Evolutionary conservation across 208 protist genomes (phyloP), one percentile per base, ranked within the genome.

Genomic region (Porcisia deanei): DNA sequence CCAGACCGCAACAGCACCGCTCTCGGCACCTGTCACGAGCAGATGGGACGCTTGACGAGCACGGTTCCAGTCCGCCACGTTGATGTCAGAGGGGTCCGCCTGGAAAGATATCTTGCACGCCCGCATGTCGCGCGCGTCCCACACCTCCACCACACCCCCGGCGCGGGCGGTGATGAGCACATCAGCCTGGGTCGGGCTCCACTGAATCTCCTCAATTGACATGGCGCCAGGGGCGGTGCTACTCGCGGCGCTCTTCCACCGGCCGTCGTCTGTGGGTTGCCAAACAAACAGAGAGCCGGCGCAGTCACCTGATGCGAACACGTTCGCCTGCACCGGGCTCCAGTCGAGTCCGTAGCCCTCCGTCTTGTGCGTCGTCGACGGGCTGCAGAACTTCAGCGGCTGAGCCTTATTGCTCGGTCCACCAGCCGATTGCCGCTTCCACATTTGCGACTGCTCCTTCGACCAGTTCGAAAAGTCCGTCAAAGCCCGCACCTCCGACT

Each of bases 301-400:
- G 81, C 95, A 99, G 81, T 99, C 98, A 71, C 98, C 99, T 12
- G 94, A 93, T 5, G 93, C 93, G 58, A 98, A 94, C 53, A 82
- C 76, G 73, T 87, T 87, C 61, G 78, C 65, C 47, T 86, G 79
- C 58, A 92, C 84, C 9, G 85, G 79, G 49, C 97, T 99, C 98
- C 98, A 99, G 86, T 98, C 98, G n/a, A 99, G 84, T 9, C 96
- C 97, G 81, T 97, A 99, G 55, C 98, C 98, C 90, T 99, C 98
- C 41, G 90, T 95, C 70, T 80, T 83, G 84, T 99, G 98, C 10
- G 93, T 77, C 12, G 76, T 80, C 67, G 94, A 81, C 41, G 93
- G 85, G 22, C 88, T 97, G 87, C 90, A 94, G 80, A 96, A 94
- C 39, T 88, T 80, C 30, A 95, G 79, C 53, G 81, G 68, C 76